Conservation (phyloP, 257 asterid genomes). For the Fraxinus americana region DNA sequence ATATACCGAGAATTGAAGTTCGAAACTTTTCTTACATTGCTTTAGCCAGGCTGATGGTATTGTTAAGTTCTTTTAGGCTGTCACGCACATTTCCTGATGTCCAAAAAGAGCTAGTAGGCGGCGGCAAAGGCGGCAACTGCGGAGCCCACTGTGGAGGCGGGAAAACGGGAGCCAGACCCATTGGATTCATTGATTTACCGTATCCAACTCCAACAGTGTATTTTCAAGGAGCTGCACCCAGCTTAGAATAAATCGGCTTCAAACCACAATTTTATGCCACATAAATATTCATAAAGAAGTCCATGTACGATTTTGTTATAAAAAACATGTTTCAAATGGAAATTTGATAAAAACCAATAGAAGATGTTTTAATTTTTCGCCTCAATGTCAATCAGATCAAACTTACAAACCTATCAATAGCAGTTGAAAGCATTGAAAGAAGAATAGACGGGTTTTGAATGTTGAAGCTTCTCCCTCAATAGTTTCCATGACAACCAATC, state of each 20-base stretch:
- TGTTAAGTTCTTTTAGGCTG: slow-evolving; percentile 46
- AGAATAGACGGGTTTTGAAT: neutral
- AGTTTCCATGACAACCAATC: neutral
- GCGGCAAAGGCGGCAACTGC: neutral
- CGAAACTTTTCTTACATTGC: slow-evolving; percentile 42
- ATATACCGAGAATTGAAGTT: neutral
- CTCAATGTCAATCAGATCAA: neutral
- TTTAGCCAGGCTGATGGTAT: slow-evolving; percentile 48
- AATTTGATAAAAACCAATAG: too few relatives aligned
- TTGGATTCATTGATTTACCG: neutral
- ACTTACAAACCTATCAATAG: neutral
- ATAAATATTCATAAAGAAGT: too few relatives aligned
- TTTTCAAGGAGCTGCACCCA: neutral
- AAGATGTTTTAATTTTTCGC: too few relatives aligned
- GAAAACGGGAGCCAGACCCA: neutral
- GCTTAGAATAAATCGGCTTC: neutral
- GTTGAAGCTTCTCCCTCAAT: slow-evolving; percentile 6
- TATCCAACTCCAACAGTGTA: neutral
- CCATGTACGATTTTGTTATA: too few relatives aligned
- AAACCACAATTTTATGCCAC: too few relatives aligned
- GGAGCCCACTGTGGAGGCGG: neutral
- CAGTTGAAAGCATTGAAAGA: neutral
- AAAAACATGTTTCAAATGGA: too few relatives aligned
- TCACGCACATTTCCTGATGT: slow-evolving; percentile 42
- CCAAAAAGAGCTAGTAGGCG: slow-evolving; percentile 33